A percentile compares a stretch with the other conserved stretches of the same genome.
phyloP scores from a whole-genome alignment of 2,329 filamentous ascomycete species.

The Trichoderma breve region DNA sequence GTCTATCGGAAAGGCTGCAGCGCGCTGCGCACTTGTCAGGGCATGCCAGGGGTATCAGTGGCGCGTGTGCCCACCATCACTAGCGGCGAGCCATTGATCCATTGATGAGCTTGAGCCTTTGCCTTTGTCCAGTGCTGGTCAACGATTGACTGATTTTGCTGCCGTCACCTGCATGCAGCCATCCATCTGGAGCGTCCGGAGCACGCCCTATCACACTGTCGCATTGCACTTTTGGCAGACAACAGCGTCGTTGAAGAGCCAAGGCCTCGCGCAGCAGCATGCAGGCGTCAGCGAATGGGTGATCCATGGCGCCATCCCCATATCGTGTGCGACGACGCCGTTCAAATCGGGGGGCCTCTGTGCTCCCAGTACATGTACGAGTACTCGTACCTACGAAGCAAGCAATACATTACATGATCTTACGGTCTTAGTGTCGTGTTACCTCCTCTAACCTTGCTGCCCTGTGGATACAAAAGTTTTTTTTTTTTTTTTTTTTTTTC shows the following conservation, averaged over 20 bases:
- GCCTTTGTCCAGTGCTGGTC: neutral
- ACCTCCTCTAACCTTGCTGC: neutral
- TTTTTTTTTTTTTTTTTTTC: neutral
- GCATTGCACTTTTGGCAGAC: neutral
- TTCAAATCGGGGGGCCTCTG: neutral
- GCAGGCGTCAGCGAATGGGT: constrained; percentile 3
- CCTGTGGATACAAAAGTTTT: neutral
- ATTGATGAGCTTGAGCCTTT: neutral
- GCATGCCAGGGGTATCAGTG: constrained; percentile 11
- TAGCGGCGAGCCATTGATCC: neutral
- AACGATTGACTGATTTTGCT: neutral
- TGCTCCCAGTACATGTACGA: neutral
- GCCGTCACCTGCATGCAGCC: constrained; percentile 14
- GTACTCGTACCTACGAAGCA: neutral
- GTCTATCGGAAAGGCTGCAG: constrained; percentile 20
- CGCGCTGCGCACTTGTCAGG: constrained; percentile 9
- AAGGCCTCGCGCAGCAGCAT: neutral
- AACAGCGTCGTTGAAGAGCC: neutral
- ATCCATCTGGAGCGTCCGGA: neutral
- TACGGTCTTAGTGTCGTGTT: neutral
- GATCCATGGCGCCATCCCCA: neutral
- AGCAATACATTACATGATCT: neutral
- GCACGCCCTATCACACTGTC: neutral
- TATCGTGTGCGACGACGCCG: neutral
- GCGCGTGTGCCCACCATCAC: constrained; percentile 12